Base-by-base conservation (phyloP, 164 flowering plant genomes). In the Amborella trichopoda region DNA sequence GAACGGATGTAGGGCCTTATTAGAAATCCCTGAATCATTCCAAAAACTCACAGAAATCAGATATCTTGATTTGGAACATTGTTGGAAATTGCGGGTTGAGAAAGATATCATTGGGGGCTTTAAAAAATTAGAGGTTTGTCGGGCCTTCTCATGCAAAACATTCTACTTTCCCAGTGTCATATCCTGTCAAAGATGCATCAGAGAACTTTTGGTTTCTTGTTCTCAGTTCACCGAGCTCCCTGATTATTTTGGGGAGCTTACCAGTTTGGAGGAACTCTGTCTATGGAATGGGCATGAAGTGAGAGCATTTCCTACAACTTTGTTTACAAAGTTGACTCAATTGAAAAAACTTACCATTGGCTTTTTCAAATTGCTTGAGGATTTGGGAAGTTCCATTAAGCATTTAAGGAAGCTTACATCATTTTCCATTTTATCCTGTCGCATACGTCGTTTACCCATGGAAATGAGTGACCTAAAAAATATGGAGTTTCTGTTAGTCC, bases 291-390 rank as follows among this genome's bases (percentile, higher is more conserved):
- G 46, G 10, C 12, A 11, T 43, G 28, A 43, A 9, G 28, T 43
- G 5, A 43, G 25, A 43, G 6, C 16, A 23, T 25, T 44, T 2
- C 32, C 25, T 23, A 28, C 48, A 13, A 17, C 27, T 44, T 28
- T 44, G 0, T 44, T 44, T 26, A 44, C 48, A 28, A 44, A 44
- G 33, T 26, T 44, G 27, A n/a, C 1, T 44, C 18, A 44, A 14
- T 26, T 44, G 20, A 26, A 44, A 26, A 0, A 26, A 25, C 48
- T 44, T 4, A 25, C 17, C 12, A 44, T 44, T 11, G 28, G n/a
- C 0, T 33, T 17, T n/a, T 26, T 44, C n/a, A 28, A 28, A 3
- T 23, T 44, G 27, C 48, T 44, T 44, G 48, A 44, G 48, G 33
- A 17, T 12, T 44, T 44, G 16, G 48, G 48, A 14, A 44, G 18